These are phyloP conservation scores for Mycena chlorophos DNA, from an alignment of 768 basidiomycete species.

Conservation along the genomic window DNA sequence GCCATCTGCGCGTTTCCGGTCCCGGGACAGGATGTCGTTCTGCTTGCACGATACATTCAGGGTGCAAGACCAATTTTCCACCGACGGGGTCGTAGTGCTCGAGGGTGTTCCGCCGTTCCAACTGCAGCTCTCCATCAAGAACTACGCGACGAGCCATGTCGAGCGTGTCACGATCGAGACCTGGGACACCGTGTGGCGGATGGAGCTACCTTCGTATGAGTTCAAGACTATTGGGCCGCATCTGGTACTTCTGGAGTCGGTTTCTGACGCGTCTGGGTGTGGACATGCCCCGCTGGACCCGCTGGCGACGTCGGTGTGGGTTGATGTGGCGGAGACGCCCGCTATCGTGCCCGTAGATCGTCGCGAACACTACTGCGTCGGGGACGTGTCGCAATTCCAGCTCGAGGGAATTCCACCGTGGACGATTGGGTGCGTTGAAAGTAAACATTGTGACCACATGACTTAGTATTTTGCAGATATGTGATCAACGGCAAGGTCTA, in stretches of 20 bases:
- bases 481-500: conserved; percentile 74
- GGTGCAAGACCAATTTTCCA: conserved; percentile 49
- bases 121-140: conserved; percentile 72
- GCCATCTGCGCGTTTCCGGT: conserved; percentile 80
- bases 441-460: background rate
- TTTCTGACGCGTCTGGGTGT: conserved; percentile 82
- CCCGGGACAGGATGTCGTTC: conserved; percentile 62
- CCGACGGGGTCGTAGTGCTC: conserved; percentile 66
- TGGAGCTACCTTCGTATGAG: conserved; percentile 65
- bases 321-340: conserved; percentile 96
- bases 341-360: conserved; percentile 84
- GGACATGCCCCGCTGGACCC: conserved; percentile 70
- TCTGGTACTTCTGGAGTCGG: conserved; percentile 71
- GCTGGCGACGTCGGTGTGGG: conserved; percentile 63
- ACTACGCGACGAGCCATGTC: conserved; percentile 69
- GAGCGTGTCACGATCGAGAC: conserved; percentile 57
- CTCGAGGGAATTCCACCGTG: conserved; percentile 93
- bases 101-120: conserved; percentile 87
- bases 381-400: conserved; percentile 87
- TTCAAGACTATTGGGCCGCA: conserved; percentile 84
- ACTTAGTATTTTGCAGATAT: conserved; percentile 53
- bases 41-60: conserved; percentile 72
- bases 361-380: conserved; percentile 82
- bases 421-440: conserved; percentile 68
- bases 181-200: conserved; percentile 60